Evolutionary conservation across 495 filamentous ascomycete species (phyloP).

Genomic region (Lasiosphaeria miniovina): DNA sequence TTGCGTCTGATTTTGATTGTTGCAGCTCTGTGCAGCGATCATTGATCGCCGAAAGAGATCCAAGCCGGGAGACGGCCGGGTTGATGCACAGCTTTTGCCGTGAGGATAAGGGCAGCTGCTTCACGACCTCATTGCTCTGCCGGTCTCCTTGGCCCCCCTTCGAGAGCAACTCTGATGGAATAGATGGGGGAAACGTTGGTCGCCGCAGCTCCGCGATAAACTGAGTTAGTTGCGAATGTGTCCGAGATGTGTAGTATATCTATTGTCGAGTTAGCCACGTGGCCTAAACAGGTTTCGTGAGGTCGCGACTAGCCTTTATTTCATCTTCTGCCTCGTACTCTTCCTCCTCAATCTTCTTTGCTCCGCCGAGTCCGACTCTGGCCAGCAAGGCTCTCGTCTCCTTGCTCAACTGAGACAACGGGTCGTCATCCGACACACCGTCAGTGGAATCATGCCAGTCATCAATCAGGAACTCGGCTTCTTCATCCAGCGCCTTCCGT

Average conservation of each 20-base stretch:
- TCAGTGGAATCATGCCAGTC: slow-evolving; percentile 63
- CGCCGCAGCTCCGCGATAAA: slow-evolving; percentile 87
- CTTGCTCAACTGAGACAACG: slow-evolving; percentile 50
- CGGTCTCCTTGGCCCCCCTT: slow-evolving; percentile 27
- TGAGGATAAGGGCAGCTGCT: slow-evolving; percentile 85
- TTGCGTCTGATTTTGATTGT: slow-evolving; percentile 65
- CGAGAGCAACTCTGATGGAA: slow-evolving; percentile 28
- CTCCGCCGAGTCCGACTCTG: slow-evolving; percentile 43
- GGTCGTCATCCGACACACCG: slow-evolving; percentile 39
- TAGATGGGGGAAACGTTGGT: slow-evolving; percentile 67
- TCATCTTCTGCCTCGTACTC: slow-evolving; percentile 55
- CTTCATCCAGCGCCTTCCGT: slow-evolving; percentile 51
- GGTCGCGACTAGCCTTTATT: slow-evolving; percentile 50
- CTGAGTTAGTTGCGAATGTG: slow-evolving; percentile 91
- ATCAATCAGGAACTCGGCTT: slow-evolving; percentile 71
- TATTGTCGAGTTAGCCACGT: slow-evolving; percentile 22
- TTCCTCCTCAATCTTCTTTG: slow-evolving; percentile 31
- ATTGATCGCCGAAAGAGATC: slow-evolving; percentile 80
- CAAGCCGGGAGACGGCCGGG: slow-evolving; percentile 67
- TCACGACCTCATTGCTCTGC: slow-evolving; percentile 60
- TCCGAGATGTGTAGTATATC: slow-evolving; percentile 92
- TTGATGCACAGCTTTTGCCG: slow-evolving; percentile 94
- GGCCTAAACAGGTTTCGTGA: not conserved
- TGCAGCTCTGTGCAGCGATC: slow-evolving; percentile 93
- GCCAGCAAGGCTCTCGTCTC: slow-evolving; percentile 64